Evolutionary conservation across 805 yeast genomes (phyloP).

Genomic region (Candida glaebosa): DNA sequence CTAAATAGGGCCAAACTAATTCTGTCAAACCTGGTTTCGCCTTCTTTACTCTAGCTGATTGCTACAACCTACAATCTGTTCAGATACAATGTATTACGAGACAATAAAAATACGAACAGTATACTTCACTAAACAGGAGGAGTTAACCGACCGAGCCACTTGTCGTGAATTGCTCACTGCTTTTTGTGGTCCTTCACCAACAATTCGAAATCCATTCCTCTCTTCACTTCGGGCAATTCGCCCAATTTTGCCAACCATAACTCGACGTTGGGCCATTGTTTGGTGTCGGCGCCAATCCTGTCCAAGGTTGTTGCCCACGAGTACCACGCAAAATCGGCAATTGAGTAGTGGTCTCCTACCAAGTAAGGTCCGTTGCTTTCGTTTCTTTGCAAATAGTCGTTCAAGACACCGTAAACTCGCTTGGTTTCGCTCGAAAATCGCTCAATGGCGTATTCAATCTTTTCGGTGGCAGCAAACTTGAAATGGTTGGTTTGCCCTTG

Average conservation of each 20-base stretch:
- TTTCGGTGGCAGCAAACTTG: slow-evolving; percentile 39
- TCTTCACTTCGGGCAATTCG: slow-evolving; percentile 28
- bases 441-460: slow-evolving; percentile 49
- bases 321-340: slow-evolving; percentile 51
- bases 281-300: slow-evolving; percentile 22
- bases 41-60: too few relatives aligned
- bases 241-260: slow-evolving; percentile 41
- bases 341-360: slow-evolving; percentile 54
- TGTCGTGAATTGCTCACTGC: too few relatives aligned
- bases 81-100: too few relatives aligned
- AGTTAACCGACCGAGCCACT: too few relatives aligned
- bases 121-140: too few relatives aligned
- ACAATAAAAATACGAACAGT: too few relatives aligned
- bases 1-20: too few relatives aligned
- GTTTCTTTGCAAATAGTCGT: slow-evolving; percentile 44
- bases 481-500: slow-evolving; percentile 58
- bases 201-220: too few relatives aligned
- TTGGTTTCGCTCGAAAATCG: slow-evolving; percentile 49
- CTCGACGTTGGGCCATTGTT: slow-evolving; percentile 33
- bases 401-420: slow-evolving; percentile 51
- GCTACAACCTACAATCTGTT: too few relatives aligned
- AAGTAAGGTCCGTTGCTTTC: slow-evolving; percentile 45
- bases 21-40: too few relatives aligned
- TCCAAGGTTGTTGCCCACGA: slow-evolving; percentile 36
- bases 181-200: too few relatives aligned